Conservation (phyloP, 257 asterid species). For the Ocimum tenuiflorum region DNA sequence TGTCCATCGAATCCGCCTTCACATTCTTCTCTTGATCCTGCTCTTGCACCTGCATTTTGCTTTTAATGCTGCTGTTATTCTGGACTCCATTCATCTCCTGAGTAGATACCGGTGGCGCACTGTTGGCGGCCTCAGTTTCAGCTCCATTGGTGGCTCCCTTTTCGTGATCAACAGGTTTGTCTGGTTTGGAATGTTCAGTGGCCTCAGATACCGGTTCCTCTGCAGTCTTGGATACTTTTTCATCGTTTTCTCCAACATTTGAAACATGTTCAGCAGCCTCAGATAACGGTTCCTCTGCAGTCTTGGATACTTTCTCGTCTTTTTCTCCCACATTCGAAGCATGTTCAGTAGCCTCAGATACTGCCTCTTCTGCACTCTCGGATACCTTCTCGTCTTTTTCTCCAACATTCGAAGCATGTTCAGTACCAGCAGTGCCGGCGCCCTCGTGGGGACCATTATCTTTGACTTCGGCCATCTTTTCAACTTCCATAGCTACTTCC, state of each 20-base stretch:
- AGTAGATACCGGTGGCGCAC: constrained; percentile 15
- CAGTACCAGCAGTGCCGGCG: neutral
- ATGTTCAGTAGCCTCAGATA: constrained; percentile 1
- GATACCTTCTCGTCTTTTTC: neutral
- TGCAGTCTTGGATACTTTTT: neutral
- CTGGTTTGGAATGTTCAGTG: constrained; percentile 4
- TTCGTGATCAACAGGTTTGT: neutral
- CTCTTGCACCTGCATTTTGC: constrained; percentile 13
- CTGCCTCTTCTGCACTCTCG: neutral
- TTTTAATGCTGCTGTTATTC: constrained; percentile 13
- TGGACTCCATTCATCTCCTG: constrained; percentile 21
- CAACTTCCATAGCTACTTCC: constrained; percentile 1
- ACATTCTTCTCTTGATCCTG: constrained; percentile 28
- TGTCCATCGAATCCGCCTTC: constrained; percentile 33
- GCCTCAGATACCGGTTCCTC: neutral
- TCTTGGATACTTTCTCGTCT: neutral
- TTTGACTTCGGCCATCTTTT: constrained; percentile 16
- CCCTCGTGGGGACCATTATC: constrained; percentile 13
- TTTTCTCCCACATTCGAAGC: neutral
- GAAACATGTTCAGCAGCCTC: too few relatives aligned
- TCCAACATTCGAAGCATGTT: neutral
- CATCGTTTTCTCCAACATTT: too few relatives aligned
- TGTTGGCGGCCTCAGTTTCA: constrained; percentile 14
- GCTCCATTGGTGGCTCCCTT: constrained; percentile 14
- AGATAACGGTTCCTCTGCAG: neutral